Base-by-base conservation (phyloP, 306 rosid genomes). In the Argentina anserina region DNA sequence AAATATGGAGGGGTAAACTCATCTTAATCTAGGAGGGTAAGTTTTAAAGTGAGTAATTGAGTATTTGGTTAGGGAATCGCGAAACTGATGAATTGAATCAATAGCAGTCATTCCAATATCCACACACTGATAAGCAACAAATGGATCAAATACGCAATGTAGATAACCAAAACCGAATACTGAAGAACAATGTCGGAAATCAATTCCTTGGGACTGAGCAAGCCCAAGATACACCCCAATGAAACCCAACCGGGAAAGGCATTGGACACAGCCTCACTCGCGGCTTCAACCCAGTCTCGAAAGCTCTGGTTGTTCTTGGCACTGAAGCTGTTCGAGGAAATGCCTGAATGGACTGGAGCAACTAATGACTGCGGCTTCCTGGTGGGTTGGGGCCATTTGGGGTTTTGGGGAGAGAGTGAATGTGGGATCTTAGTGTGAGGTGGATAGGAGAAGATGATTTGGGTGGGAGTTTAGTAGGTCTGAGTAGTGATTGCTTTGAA, bases 181-280 rank as follows among this genome's bases (percentile, higher is more conserved):
- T 90, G 98, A 69, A 92, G 97, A 31, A 82, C n/a, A 40, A 92
- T 87, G 26, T 93, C 98, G n/a, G 79, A 75, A 3, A 87, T 46
- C 6, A 90, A 76, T 77, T 92, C 85, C 86, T 87, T 79, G 0
- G 96, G 98, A 37, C 59, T 85, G 39, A 86, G 0, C 47, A 90
- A 76, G 45, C 98, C 98, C 73, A 90, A 13, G 13, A 80, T 70
- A 67, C 91, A 90, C 9, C 97, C 97, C 65, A 92, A 63, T 7
- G 91, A 84, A 1, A 92, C 95, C 98, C 96, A 92, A 11, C 90
- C 26, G 1, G 98, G 98, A 81, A 92, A 87, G 1, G 89, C 95
- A 9, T 85, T 88, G 12, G 97, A 90, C 0, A 90, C 2, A 0
- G 47, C 82, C 45, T 88, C 93, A 26, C 97, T 85, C 11, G 43